Evolutionary conservation across 176 grass and related monocot genomes (phyloP).

Genomic region (Themeda triandra): DNA sequence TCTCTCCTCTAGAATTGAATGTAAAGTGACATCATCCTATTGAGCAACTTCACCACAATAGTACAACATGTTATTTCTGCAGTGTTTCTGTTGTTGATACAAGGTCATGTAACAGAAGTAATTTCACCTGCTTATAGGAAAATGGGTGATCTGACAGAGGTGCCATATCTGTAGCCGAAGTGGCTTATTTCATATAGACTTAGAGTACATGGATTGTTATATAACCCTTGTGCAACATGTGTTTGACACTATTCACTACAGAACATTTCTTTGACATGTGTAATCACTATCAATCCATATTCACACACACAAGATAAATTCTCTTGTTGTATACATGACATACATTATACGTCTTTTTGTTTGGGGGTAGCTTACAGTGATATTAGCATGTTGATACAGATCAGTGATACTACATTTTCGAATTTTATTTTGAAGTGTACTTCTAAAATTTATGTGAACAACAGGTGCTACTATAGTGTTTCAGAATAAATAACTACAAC

Average conservation of each 20-base stretch:
- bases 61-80: background rate
- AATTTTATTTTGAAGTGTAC: background rate
- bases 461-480: background rate
- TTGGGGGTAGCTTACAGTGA: background rate
- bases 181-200: conserved; percentile 5
- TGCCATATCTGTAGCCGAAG: conserved; percentile 1
- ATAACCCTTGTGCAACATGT: background rate
- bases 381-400: background rate
- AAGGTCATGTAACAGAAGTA: background rate
- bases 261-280: background rate
- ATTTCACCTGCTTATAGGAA: conserved; percentile 11
- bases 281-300: background rate
- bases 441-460: background rate
- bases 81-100: background rate
- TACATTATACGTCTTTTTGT: background rate
- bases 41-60: background rate
- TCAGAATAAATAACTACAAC: background rate
- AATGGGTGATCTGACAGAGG: background rate
- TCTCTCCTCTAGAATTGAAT: conserved; percentile 25
- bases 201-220: background rate
- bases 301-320: background rate
- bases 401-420: background rate
- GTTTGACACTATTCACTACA: background rate
- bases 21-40: background rate
- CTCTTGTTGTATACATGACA: background rate